phyloP scores from a whole-genome alignment of 2,329 filamentous ascomycete genomes.

The Calonectria pteridis region DNA sequence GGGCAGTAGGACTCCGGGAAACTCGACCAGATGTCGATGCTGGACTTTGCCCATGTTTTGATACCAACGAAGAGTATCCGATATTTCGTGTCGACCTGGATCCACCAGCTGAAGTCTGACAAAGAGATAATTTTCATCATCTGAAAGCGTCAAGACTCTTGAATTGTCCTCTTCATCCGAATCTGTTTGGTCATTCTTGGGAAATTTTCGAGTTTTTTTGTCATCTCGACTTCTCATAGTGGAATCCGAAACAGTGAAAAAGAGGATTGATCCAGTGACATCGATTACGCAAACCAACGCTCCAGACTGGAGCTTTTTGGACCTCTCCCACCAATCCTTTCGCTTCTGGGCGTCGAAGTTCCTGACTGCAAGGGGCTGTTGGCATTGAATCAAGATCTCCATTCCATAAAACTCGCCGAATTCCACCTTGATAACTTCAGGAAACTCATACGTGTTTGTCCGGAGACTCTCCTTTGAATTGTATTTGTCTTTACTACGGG shows the following conservation, averaged over 20 bases:
- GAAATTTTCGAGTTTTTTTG: background rate
- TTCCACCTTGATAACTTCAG: constrained; percentile 41
- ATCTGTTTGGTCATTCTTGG: constrained; percentile 36
- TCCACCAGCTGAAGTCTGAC: background rate
- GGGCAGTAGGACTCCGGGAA: background rate
- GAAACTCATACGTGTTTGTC: constrained; percentile 20
- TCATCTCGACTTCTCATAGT: background rate
- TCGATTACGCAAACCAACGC: constrained; percentile 64
- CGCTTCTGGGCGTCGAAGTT: constrained; percentile 46
- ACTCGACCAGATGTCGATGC: background rate
- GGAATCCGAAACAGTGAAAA: constrained; percentile 53
- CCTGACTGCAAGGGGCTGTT: constrained; percentile 54
- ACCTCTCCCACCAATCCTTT: constrained; percentile 63
- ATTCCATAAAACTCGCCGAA: constrained; percentile 54
- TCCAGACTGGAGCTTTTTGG: constrained; percentile 62
- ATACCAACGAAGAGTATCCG: background rate
- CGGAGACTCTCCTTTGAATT: background rate
- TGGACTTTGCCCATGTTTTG: background rate
- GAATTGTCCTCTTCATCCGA: constrained; percentile 28
- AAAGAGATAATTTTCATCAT: background rate
- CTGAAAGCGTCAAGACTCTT: background rate
- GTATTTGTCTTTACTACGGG: background rate
- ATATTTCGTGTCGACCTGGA: background rate
- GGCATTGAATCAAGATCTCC: constrained; percentile 58
- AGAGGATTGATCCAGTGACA: constrained; percentile 52